Evolutionary conservation across 306 rosid species (phyloP).

Genomic region (Carpinus fangiana): DNA sequence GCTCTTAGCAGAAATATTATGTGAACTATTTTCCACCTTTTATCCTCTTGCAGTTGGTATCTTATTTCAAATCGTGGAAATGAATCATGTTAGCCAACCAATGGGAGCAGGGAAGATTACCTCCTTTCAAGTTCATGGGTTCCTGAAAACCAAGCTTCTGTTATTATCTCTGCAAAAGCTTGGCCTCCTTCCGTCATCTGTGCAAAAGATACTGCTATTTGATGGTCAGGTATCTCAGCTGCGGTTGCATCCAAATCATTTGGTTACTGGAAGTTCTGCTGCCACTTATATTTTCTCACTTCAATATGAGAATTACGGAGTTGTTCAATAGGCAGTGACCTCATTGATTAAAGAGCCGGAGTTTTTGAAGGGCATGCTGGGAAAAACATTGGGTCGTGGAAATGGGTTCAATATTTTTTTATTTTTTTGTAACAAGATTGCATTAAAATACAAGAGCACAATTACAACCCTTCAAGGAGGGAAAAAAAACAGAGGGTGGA

Average conservation of each 20-base stretch:
- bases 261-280: slow-evolving; percentile 81
- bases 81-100: slow-evolving; percentile 33
- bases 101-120: slow-evolving; percentile 53
- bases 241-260: slow-evolving; percentile 84
- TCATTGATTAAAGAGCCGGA: slow-evolving; percentile 66
- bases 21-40: slow-evolving; percentile 72
- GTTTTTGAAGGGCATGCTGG: slow-evolving; percentile 63
- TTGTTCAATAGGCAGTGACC: slow-evolving; percentile 66
- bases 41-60: slow-evolving; percentile 69
- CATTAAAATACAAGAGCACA: too few species aligned
- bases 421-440: too few species aligned
- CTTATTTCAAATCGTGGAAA: slow-evolving; percentile 71
- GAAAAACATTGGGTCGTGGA: slow-evolving; percentile 32
- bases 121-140: slow-evolving; percentile 82
- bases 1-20: slow-evolving; percentile 79
- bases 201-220: slow-evolving; percentile 69
- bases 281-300: slow-evolving; percentile 91
- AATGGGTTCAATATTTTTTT: slow-evolving; percentile 36
- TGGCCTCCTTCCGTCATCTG: slow-evolving; percentile 73
- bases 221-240: slow-evolving; percentile 70
- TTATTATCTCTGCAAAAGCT: slow-evolving; percentile 78
- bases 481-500: too few species aligned
- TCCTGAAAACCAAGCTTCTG: slow-evolving; percentile 88
- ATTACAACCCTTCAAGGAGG: too few species aligned
- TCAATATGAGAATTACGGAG: slow-evolving; percentile 81